Base-by-base conservation (phyloP, 768 basidiomycete genomes). In the Albatrellus ellisii region DNA sequence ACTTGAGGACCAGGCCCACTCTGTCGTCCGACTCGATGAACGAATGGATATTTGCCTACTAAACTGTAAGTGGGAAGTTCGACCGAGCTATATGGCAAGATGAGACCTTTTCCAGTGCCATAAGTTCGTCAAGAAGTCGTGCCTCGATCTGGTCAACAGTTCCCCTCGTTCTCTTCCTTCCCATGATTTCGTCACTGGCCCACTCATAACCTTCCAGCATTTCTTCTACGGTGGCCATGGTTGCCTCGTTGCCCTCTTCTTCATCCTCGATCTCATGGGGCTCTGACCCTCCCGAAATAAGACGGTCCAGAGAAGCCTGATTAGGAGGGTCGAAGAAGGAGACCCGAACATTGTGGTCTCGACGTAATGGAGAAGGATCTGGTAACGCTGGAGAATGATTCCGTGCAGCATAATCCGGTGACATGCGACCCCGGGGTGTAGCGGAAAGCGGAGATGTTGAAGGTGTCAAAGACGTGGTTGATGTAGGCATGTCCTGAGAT, bases 171-270 rank as follows among this genome's bases (percentile, higher is more conserved):
- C 73, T 70, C 54, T 73, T 78, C 50, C 76, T 65, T 11, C 71
- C 74, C 33, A 82, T 65, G n/a, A 80, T 66, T 55, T 80, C 79
- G 42, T 82, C 84, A 46, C 78, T 81, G 4, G 87, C 80, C 91
- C 91, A 98, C 59, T 98, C 95, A 54, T 95, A 95, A 0, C 95
- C 92, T 54, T 99, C 95, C 20, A 99, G 69, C 89, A 99, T 92
- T 58, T 99, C 95, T 56, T 99, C 95, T 2, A 99, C 90, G 59
- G 78, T 95, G 4, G 81, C 66, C 62, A 99, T 70, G 3, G 87
- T 88, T 7, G 80, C 85, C 48, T 87, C 80, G 9, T 75, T 70
- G 43, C 72, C 77, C 51, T 87, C 85, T 41, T 82, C 81, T 43
- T 79, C 79, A 10, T 51, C 54, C 29, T 57, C 56, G 1, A 43